Evolutionary conservation across 768 basidiomycete genomes (phyloP).

Genomic region (Megacollybia marginata): DNA sequence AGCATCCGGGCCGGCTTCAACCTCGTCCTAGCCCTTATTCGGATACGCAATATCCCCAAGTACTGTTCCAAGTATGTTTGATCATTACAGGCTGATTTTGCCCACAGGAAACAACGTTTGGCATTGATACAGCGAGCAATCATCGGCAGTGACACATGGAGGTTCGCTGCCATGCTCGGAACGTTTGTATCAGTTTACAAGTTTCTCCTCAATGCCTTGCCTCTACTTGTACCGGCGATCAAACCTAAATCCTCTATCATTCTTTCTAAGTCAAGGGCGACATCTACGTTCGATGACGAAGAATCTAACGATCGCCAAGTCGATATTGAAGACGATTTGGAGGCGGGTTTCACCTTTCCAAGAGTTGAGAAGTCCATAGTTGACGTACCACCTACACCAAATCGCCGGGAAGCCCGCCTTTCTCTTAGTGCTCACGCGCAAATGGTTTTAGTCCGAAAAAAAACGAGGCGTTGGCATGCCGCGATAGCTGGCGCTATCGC

Average conservation of each 20-base stretch:
- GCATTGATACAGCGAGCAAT: constrained; percentile 72
- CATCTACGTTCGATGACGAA: constrained; percentile 9
- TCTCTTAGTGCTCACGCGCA: constrained; percentile 61
- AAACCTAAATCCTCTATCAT: neutral
- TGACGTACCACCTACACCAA: constrained; percentile 3
- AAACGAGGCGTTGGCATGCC: constrained; percentile 71
- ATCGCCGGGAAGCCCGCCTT: constrained; percentile 37
- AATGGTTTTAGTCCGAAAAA: constrained; percentile 54
- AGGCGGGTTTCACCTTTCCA: neutral
- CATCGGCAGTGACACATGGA: constrained; percentile 74
- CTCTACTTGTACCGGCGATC: constrained; percentile 36
- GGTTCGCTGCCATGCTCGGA: constrained; percentile 90
- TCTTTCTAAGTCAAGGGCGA: constrained; percentile 12
- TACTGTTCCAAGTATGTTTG: constrained; percentile 21
- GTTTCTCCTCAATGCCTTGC: constrained; percentile 69
- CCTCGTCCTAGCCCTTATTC: constrained; percentile 67
- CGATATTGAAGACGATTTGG: neutral
- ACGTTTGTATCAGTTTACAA: constrained; percentile 72
- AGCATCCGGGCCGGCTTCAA: constrained; percentile 80
- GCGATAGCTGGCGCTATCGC: constrained; percentile 72
- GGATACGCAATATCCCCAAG: constrained; percentile 62
- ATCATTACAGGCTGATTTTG: neutral
- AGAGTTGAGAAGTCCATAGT: neutral
- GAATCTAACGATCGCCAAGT: constrained; percentile 1
- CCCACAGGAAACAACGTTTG: constrained; percentile 51